Evolutionary conservation across 148 eudicot genomes (phyloP).

Genomic region (Silene latifolia): DNA sequence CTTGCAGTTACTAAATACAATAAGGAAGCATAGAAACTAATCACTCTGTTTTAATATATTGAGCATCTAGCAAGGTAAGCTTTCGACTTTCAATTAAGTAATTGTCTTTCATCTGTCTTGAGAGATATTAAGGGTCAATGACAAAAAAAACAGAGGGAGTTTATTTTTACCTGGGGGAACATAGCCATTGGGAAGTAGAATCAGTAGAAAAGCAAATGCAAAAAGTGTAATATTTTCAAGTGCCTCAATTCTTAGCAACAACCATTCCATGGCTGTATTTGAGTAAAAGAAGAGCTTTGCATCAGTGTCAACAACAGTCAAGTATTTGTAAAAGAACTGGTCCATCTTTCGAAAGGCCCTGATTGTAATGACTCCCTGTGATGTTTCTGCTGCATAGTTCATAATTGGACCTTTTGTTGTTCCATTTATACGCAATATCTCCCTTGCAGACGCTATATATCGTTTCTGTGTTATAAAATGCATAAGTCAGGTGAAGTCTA

Average conservation of each 20-base stretch:
- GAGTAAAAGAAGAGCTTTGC: slow-evolving; percentile 60
- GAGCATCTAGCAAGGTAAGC: too few relatives aligned
- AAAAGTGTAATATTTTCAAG: slow-evolving; percentile 63
- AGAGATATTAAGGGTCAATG: too few relatives aligned
- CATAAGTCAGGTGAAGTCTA: background rate
- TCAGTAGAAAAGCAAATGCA: slow-evolving; percentile 48
- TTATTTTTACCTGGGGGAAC: slow-evolving; percentile 44
- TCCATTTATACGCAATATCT: slow-evolving; percentile 61
- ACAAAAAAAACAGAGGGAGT: too few relatives aligned
- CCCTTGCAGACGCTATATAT: slow-evolving; percentile 55
- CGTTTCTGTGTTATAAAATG: slow-evolving; percentile 31
- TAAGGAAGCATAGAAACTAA: slow-evolving; percentile 1
- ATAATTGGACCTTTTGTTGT: slow-evolving; percentile 55
- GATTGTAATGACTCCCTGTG: slow-evolving; percentile 52
- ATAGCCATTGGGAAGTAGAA: slow-evolving; percentile 48
- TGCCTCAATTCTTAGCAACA: slow-evolving; percentile 55
- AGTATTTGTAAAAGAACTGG: slow-evolving; percentile 39
- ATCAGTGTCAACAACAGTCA: slow-evolving; percentile 61
- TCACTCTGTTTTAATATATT: background rate
- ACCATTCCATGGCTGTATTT: slow-evolving; percentile 58
- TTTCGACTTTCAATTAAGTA: too few relatives aligned
- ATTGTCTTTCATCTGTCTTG: too few relatives aligned
- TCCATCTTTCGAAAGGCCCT: slow-evolving; percentile 62
- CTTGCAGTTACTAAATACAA: background rate
- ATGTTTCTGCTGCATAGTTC: slow-evolving; percentile 53